Evolutionary conservation across 1,139 yeast species (phyloP).

Genomic region (Scheffersomyces illinoinensis): DNA sequence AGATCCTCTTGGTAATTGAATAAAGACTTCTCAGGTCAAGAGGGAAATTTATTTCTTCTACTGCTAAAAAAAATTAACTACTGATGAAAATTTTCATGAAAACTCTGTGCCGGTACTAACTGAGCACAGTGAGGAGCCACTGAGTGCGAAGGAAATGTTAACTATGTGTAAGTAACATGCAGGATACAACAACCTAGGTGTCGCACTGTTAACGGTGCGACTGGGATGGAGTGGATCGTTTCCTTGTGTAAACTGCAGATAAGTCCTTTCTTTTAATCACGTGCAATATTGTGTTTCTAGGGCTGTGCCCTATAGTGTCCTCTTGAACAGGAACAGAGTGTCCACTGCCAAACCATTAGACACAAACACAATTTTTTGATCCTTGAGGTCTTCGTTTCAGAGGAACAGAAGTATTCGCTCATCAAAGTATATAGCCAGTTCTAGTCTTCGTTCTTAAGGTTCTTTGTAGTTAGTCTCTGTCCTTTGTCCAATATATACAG

Average conservation of each 20-base stretch:
- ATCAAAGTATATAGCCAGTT: too few relatives aligned
- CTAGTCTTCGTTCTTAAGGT: too few relatives aligned
- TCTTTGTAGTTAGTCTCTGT: too few relatives aligned
- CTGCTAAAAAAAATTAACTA: not conserved
- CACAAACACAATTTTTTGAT: not conserved
- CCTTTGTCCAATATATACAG: too few relatives aligned
- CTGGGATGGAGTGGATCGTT: not conserved
- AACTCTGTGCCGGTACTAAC: not conserved
- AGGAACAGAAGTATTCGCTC: too few relatives aligned
- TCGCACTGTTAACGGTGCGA: not conserved
- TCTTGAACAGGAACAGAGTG: too few relatives aligned
- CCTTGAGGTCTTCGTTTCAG: too few relatives aligned
- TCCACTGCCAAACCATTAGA: not conserved
- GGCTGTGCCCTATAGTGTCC: conserved; percentile 4
- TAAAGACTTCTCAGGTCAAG: conserved; percentile 7
- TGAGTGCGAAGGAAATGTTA: not conserved
- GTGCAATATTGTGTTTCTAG: not conserved
- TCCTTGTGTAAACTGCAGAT: not conserved
- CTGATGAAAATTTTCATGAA: conserved; percentile 1
- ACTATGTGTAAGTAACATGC: not conserved
- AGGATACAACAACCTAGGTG: not conserved
- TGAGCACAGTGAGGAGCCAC: not conserved
- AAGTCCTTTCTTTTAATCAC: not conserved
- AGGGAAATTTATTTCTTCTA: not conserved
- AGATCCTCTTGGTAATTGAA: not conserved